phyloP scores from a whole-genome alignment of 1,139 yeast genomes.

The Petasospora rhodanensis region DNA sequence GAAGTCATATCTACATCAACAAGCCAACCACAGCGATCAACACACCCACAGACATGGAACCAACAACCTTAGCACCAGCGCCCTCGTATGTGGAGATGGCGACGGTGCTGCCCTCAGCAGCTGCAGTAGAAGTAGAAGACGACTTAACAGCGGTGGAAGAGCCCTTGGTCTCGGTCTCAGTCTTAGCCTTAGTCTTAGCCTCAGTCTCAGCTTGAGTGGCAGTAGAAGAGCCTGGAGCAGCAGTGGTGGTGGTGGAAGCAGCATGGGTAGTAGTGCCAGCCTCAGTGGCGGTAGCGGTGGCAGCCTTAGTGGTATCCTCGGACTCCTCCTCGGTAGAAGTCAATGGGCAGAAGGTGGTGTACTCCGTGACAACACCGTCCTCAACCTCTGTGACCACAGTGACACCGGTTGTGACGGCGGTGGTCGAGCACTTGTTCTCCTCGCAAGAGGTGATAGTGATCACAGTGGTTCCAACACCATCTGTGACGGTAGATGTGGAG shows the following conservation, averaged over 20 bases:
- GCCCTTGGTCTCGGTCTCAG: conserved; percentile 1
- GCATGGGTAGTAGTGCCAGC: conserved; percentile 1
- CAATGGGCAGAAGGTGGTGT: conserved; percentile 30
- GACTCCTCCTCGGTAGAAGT: conserved; percentile 1
- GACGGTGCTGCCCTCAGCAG: conserved; percentile 1
- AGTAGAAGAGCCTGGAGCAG: conserved; percentile 23
- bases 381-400: conserved; percentile 9
- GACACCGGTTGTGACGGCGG: conserved; percentile 14
- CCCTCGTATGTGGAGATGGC: conserved; percentile 12
- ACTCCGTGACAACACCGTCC: conserved; percentile 13
- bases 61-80: conserved; percentile 9
- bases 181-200: conserved; percentile 1
- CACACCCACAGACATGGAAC: conserved; percentile 9
- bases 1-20: conserved; percentile 3
- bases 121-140: conserved; percentile 2
- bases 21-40: conserved; percentile 11
- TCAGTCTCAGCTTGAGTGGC: conserved; percentile 1
- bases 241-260: conserved; percentile 2
- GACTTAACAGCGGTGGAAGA: conserved; percentile 1
- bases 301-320: conserved; percentile 1
- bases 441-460: conserved; percentile 17
- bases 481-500: conserved; percentile 3
- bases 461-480: conserved; percentile 13
- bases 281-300: conserved; percentile 1
- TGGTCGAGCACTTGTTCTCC: conserved; percentile 9